These are phyloP conservation scores for Larix kaempferi DNA, from an alignment of 75 land plant genomes.

Conservation along the genomic window DNA sequence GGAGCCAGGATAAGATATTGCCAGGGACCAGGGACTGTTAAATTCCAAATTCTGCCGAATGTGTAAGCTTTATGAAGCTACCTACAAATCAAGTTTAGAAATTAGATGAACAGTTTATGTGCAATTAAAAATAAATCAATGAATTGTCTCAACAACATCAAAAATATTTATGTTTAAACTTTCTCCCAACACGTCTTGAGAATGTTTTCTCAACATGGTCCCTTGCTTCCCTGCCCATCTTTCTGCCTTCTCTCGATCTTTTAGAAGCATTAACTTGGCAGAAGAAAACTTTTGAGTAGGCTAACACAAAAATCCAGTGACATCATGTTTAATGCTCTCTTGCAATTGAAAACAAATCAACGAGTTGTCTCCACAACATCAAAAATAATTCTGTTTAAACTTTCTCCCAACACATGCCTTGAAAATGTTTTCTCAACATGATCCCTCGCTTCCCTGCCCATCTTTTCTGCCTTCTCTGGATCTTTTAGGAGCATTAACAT, in stretches of 20 bases:
- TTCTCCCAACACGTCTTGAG: conserved; percentile 81
- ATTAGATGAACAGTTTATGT: too few species aligned
- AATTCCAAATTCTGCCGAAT: too few species aligned
- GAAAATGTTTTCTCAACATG: conserved; percentile 77
- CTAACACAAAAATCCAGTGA: conserved; percentile 88
- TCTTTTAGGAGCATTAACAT: conserved; percentile 71
- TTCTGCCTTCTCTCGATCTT: conserved; percentile 50
- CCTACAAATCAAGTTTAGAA: too few species aligned
- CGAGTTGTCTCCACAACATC: conserved; percentile 1
- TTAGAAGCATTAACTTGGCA: conserved; percentile 72
- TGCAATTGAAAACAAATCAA: too few species aligned
- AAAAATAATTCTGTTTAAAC: conserved; percentile 32
- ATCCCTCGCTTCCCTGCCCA: conserved; percentile 71
- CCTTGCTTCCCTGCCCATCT: conserved; percentile 75
- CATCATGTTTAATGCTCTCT: conserved; percentile 69
- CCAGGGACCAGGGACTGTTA: too few species aligned
- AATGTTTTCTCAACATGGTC: conserved; percentile 64
- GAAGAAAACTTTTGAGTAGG: conserved; percentile 62
- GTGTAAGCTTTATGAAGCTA: too few species aligned
- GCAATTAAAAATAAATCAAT: too few species aligned
- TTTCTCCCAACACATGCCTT: conserved; percentile 74
- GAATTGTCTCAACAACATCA: conserved; percentile 3
- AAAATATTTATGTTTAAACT: conserved; percentile 34
- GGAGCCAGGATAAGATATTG: too few species aligned
- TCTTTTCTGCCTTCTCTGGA: conserved; percentile 45